A percentile compares a stretch with the other conserved stretches of the same genome.
These are phyloP conservation scores for Amanita rimosa DNA, from an alignment of 768 basidiomycete species.

Conservation along the genomic window DNA sequence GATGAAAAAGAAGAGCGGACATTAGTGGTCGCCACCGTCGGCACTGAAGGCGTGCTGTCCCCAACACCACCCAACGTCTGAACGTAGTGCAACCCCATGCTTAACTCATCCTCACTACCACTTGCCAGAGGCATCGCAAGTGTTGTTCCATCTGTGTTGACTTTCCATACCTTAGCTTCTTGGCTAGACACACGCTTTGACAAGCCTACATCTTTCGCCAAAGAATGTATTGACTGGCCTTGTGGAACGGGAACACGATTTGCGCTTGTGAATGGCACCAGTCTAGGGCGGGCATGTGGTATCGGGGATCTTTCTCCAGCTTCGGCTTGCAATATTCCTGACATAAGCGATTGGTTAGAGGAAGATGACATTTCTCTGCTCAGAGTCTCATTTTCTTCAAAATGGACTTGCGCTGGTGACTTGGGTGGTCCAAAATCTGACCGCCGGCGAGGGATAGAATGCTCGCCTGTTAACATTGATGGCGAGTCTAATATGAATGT, in stretches of 20 bases:
- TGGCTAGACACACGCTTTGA: conserved; percentile 48
- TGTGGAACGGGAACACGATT: conserved; percentile 54
- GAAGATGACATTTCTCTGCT: conserved; percentile 24
- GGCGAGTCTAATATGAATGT: conserved; percentile 47
- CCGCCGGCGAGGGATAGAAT: conserved; percentile 56
- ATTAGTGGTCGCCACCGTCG: conserved; percentile 24
- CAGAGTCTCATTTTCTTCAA: conserved; percentile 20
- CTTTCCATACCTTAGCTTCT: conserved; percentile 43
- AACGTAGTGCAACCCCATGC: conserved; percentile 61
- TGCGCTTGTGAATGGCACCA: conserved; percentile 64
- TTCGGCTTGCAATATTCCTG: conserved; percentile 10
- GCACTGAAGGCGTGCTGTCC: conserved; percentile 17
- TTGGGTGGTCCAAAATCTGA: conserved; percentile 60
- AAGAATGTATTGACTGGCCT: conserved; percentile 22
- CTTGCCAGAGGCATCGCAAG: conserved; percentile 17
- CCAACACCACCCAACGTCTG: conserved; percentile 52
- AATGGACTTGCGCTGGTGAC: conserved; percentile 31
- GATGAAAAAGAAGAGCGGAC: conserved; percentile 51
- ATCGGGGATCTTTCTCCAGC: conserved; percentile 13
- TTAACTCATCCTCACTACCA: conserved; percentile 51
- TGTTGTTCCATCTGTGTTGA: conserved; percentile 17
- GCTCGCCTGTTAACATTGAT: conserved; percentile 51
- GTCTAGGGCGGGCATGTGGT: conserved; percentile 34
- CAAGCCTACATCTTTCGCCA: conserved; percentile 15
- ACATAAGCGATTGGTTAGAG: conserved; percentile 22